These are phyloP conservation scores for Forsythia suspensa DNA, from an alignment of 257 asterid species.

Conservation along the genomic window DNA sequence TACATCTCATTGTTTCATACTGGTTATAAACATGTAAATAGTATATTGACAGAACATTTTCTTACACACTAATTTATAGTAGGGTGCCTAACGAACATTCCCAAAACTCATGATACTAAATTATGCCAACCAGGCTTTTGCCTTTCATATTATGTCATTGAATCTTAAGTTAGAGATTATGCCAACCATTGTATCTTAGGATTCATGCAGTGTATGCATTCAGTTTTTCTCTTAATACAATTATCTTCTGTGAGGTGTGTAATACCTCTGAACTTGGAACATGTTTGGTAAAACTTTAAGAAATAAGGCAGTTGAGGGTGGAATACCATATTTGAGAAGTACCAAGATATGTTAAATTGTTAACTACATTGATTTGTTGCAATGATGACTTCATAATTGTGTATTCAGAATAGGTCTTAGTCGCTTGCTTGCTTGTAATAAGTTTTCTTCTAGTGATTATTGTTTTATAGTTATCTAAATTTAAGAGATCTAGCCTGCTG, in stretches of 20 bases:
- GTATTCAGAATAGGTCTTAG: not conserved
- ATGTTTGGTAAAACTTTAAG: too few relatives aligned
- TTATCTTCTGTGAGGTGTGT: too few relatives aligned
- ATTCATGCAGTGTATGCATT: too few relatives aligned
- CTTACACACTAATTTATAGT: not conserved
- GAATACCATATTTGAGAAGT: too few relatives aligned
- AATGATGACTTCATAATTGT: not conserved
- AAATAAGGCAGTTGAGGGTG: too few relatives aligned
- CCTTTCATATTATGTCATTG: too few relatives aligned
- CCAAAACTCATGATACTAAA: not conserved
- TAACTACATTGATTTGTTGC: not conserved
- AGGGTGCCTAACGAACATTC: not conserved
- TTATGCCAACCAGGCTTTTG: too few relatives aligned
- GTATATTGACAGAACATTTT: not conserved
- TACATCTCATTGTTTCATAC: not conserved
- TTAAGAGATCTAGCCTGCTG: not conserved
- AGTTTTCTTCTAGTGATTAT: not conserved
- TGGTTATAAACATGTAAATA: not conserved
- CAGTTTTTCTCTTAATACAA: too few relatives aligned
- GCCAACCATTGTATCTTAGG: too few relatives aligned
- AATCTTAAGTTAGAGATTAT: too few relatives aligned
- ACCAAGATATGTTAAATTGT: too few relatives aligned
- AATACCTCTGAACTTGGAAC: too few relatives aligned
- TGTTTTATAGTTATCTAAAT: not conserved
- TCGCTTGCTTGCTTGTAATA: not conserved